Base-by-base conservation (phyloP, 345 rosid species). In the Limnanthes douglasii region DNA sequence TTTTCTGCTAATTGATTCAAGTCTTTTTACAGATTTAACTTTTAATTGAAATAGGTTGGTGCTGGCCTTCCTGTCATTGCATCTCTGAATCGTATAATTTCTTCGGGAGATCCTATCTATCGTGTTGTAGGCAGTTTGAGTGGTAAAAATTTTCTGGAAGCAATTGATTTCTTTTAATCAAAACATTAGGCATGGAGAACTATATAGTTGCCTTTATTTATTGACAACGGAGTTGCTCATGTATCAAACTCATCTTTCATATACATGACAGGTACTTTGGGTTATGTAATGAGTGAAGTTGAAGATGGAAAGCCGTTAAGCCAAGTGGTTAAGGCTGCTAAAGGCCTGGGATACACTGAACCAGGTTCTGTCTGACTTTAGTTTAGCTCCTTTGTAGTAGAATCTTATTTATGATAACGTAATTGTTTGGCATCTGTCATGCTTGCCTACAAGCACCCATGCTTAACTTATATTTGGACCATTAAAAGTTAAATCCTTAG, bases 21-120 rank as follows among this genome's bases (percentile, higher is more conserved):
- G n/a, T 2, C 8, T 8, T 2, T 6, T 8, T 2, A 26, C 11
- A 26, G 2, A 6, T 12, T 26, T 6, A 9, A 8, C 34, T 43
- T 23, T 17, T 23, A 30, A 14, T 8, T 31, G 40, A 35, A 36
- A 29, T 50, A 57, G 86, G 86, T 83, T 46, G 97, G 95, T 52
- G 97, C 95, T 51, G 90, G 95, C 23, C 97, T 88, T 72, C 97
- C 97, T 31, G 70, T 88, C 40, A 79, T 79, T 25, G 66, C 81
- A 39, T 73, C 95, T 26, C 41, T 83, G 56, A 79, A 68, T 55
- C 90, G 95, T 18, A 59, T 83, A 46, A 48, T 79, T 48, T 68
- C 70, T 13, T 83, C 97, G 4, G 97, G 97, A 54, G 90, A 83
- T 37, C 72, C 75, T 46, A 48, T 88, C 39, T 56, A 66, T 54